These are phyloP conservation scores for Backusella australiensis DNA, from an alignment of 192 early-diverging fungal species.

Conservation along the genomic window DNA sequence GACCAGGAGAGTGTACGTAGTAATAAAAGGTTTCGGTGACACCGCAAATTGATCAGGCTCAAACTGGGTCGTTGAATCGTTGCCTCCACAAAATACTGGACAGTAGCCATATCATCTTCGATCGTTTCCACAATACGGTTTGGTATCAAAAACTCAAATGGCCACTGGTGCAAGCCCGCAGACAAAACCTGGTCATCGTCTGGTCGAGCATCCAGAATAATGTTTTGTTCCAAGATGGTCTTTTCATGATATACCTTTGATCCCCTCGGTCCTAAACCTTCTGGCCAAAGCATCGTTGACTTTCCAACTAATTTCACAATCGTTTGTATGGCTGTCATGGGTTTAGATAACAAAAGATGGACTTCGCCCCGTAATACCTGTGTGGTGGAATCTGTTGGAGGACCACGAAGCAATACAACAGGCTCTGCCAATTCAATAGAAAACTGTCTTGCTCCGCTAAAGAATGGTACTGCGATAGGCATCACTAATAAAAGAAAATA, in stretches of 20 bases:
- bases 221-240: slow-evolving; percentile 27
- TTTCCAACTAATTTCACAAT: slow-evolving; percentile 30
- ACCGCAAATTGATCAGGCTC: slow-evolving; percentile 6
- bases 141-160: slow-evolving; percentile 30
- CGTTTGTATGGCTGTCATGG: slow-evolving; percentile 4
- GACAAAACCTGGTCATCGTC: background rate
- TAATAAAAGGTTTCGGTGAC: slow-evolving; percentile 22
- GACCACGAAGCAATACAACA: slow-evolving; percentile 21
- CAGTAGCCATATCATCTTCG: slow-evolving; percentile 31
- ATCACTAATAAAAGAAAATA: background rate
- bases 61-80: slow-evolving; percentile 21
- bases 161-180: slow-evolving; percentile 24
- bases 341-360: slow-evolving; percentile 15
- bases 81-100: slow-evolving; percentile 24
- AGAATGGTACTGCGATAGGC: slow-evolving; percentile 23
- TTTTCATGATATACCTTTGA: slow-evolving; percentile 28
- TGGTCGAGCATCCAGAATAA: slow-evolving; percentile 14
- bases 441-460: slow-evolving; percentile 18
- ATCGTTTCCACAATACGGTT: slow-evolving; percentile 33
- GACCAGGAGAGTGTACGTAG: slow-evolving; percentile 24
- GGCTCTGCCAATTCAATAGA: slow-evolving; percentile 34
- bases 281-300: slow-evolving; percentile 32
- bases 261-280: slow-evolving; percentile 25
- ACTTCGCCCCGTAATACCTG: slow-evolving; percentile 34
- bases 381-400: slow-evolving; percentile 16